Conservation (phyloP, 139 green algal genomes). For the Chlamydomonas eustigma region DNA sequence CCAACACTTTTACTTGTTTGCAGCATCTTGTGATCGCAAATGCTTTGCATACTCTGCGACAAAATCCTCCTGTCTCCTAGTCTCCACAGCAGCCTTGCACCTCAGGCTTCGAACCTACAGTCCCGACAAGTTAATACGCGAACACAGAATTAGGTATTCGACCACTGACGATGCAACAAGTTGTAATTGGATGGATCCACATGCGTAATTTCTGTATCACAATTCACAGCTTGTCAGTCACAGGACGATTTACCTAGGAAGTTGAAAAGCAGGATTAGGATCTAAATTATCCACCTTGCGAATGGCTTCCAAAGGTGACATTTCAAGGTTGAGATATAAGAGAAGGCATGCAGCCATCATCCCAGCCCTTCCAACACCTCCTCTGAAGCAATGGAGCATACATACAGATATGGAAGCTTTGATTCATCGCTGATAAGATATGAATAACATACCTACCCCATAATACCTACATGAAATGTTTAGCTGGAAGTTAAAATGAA, state of each 20-base stretch:
- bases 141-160: background rate
- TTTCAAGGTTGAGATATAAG: slow-evolving; percentile 16
- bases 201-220: no score
- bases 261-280: background rate
- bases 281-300: background rate
- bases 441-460: no score
- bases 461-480: no score
- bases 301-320: slow-evolving; percentile 20
- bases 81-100: slow-evolving; percentile 35
- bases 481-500: no score
- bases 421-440: no score
- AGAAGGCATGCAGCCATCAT: slow-evolving; percentile 36
- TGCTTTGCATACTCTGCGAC: slow-evolving; percentile 19
- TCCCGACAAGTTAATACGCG: background rate
- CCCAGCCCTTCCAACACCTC: slow-evolving; percentile 39
- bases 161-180: no score
- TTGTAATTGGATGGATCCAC: no score
- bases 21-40: background rate
- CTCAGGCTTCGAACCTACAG: slow-evolving; percentile 28
- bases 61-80: slow-evolving; percentile 39
- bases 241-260: background rate
- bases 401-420: no score
- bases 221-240: background rate
- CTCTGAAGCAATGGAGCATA: no score
- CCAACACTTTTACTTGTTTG: no score